These are phyloP conservation scores for Drechslerella stenobrocha DNA, from an alignment of 2,329 filamentous ascomycete genomes.

Conservation along the genomic window DNA sequence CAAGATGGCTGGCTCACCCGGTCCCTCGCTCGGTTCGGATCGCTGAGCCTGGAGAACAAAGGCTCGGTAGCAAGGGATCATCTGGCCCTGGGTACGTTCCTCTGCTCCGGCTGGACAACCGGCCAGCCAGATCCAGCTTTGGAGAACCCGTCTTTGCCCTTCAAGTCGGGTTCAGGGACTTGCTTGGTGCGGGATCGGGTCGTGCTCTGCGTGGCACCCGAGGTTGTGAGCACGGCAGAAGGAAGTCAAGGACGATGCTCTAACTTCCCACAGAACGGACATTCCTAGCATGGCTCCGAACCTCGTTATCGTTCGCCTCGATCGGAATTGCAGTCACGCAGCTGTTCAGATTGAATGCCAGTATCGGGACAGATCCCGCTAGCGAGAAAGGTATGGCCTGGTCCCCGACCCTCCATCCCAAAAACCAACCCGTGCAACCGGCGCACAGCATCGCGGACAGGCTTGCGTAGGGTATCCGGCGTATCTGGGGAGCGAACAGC, in stretches of 20 bases:
- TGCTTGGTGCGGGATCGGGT: constrained; percentile 33
- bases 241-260: constrained; percentile 2
- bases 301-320: constrained; percentile 76
- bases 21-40: constrained; percentile 53
- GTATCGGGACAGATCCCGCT: constrained; percentile 57
- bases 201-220: constrained; percentile 7
- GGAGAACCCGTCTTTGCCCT: neutral
- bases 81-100: constrained; percentile 68
- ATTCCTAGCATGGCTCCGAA: constrained; percentile 82
- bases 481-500: constrained; percentile 21
- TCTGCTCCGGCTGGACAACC: constrained; percentile 41
- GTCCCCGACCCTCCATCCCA: constrained; percentile 21
- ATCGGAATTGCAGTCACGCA: constrained; percentile 79
- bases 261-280: constrained; percentile 67
- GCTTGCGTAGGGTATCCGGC: constrained; percentile 51
- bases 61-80: constrained; percentile 82
- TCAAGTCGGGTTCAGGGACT: constrained; percentile 2
- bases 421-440: constrained; percentile 52
- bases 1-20: constrained; percentile 32
- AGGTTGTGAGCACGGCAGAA: too few species aligned
- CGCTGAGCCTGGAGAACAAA: constrained; percentile 80
- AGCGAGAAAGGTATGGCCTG: constrained; percentile 42
- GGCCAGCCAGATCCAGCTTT: neutral
- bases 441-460: constrained; percentile 54
- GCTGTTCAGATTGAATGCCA: constrained; percentile 78